Percentiles rank a stretch among this genome's conserved stretches.
phyloP scores from a whole-genome alignment of 805 yeast species.

The Wickerhamiella dianesei region DNA sequence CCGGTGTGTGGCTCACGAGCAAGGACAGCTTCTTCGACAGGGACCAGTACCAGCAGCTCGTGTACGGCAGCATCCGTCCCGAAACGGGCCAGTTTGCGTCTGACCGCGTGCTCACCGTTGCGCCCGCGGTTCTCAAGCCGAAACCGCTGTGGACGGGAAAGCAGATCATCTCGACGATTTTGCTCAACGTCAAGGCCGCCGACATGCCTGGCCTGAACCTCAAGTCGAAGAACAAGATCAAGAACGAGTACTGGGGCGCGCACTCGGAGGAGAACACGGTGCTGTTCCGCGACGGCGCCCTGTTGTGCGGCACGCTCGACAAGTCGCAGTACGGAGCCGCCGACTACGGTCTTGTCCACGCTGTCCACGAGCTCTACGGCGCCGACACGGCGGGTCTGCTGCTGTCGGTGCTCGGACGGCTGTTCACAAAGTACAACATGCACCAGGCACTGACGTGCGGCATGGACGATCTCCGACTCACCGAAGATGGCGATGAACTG shows the following conservation, averaged over 20 bases:
- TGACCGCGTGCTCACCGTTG: constrained; percentile 53
- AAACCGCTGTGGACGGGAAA: constrained; percentile 94
- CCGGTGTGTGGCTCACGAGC: constrained; percentile 96
- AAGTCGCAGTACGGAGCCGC: constrained; percentile 98
- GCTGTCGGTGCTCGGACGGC: constrained; percentile 81
- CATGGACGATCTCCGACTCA: constrained; percentile 94
- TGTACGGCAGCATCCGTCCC: constrained; percentile 89
- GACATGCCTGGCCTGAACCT: constrained; percentile 86
- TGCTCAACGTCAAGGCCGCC: constrained; percentile 75
- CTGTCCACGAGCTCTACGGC: constrained; percentile 92
- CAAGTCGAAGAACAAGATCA: constrained; percentile 71
- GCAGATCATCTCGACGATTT: constrained; percentile 84
- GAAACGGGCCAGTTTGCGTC: constrained; percentile 83
- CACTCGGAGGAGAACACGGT: constrained; percentile 76
- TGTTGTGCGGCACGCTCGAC: constrained; percentile 85
- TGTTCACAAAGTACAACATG: constrained; percentile 88
- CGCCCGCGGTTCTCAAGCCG: constrained; percentile 84
- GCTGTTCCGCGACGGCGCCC: constrained; percentile 71
- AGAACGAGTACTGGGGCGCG: constrained; percentile 84
- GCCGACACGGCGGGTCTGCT: constrained; percentile 80
- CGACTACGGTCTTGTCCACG: constrained; percentile 90
- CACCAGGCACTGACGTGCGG: constrained; percentile 96
- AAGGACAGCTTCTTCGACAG: constrained; percentile 85
- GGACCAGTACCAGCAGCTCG: constrained; percentile 83
- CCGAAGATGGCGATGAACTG: constrained; percentile 82